phyloP scores from a whole-genome alignment of 768 basidiomycete genomes.

The Rickenella mellea region DNA sequence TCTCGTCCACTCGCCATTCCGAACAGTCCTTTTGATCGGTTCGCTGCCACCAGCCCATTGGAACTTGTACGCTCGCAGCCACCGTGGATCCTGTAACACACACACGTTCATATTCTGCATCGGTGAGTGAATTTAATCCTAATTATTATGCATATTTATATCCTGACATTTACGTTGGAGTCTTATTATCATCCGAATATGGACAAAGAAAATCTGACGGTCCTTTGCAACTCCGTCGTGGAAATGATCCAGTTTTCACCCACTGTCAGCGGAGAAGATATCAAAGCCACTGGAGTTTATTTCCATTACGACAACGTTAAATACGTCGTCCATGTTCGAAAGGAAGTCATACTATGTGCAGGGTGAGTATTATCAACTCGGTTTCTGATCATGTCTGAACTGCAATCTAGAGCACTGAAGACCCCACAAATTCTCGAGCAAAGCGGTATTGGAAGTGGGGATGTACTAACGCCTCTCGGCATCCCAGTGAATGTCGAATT shows the following conservation, averaged over 20 bases:
- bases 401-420: constrained; percentile 28
- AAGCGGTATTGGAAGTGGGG: constrained; percentile 35
- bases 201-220: constrained; percentile 18
- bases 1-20: no score
- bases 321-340: constrained; percentile 23
- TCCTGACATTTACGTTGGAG: not conserved
- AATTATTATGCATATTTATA: not conserved
- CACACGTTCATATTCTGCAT: not conserved
- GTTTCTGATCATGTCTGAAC: not conserved
- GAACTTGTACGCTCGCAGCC: not conserved
- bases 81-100: not conserved
- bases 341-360: constrained; percentile 35
- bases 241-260: constrained; percentile 6
- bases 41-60: not conserved
- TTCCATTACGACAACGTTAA: constrained; percentile 19
- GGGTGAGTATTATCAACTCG: constrained; percentile 14
- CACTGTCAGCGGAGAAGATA: not conserved
- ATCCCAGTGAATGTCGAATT: constrained; percentile 29
- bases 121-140: not conserved
- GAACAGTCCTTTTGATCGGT: not conserved
- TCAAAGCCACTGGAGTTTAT: constrained; percentile 25
- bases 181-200: constrained; percentile 16
- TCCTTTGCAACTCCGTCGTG: constrained; percentile 17
- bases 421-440: constrained; percentile 39
- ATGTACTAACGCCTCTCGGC: constrained; percentile 20